Evolutionary conservation across 2,329 filamentous ascomycete species (phyloP), one percentile per base, ranked within the genome.

Genomic region (Lecanoromycetidae sp.): DNA sequence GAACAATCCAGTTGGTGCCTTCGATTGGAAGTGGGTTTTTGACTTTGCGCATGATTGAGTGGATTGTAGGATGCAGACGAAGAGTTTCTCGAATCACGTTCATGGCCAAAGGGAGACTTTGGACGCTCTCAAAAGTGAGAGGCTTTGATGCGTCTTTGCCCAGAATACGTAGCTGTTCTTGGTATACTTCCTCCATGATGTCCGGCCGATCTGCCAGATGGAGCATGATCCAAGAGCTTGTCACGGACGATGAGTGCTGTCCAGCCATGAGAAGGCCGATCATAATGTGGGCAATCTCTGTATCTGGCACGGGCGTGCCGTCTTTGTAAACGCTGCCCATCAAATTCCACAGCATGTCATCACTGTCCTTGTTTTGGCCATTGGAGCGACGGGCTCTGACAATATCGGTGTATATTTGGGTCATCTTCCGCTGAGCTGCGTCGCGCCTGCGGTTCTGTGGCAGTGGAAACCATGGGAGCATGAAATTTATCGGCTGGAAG

Each of bases 11-110:
- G 57, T 82, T 82, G 34, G 86, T 93, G 54, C 84, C 84, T 25
- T 87, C 79, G 22, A 94, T 76, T 9, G 79, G 75, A 76, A 95
- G 86, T 50, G 88, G 87, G 55, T 79, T 77, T 70, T 90, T 94
- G 63, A 94, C 90, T 57, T 85, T 84, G 58, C 88, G 86, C 74
- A 96, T 78, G 60, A 96, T 94, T 42, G 85, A 91, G 74, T 95
- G 88, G 59, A 96, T 95, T 1, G 88, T 88, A 1, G 87, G 84
- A 64, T 95, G 85, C 13, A 95, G 72, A 53, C 88, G 84, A 32
- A 95, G 80, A 2, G 88, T 94, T 68, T 95, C 88, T 70, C 90
- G 91, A 67, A 95, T 76, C 54, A 93, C 80, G 57, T 86, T 82
- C 57, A 81, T 74, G 70, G 94, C 85, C 17, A 95, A 77, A 40